Base-by-base conservation (phyloP, 108 stramenopile genomes). In the Stephanodiscus triporus region DNA sequence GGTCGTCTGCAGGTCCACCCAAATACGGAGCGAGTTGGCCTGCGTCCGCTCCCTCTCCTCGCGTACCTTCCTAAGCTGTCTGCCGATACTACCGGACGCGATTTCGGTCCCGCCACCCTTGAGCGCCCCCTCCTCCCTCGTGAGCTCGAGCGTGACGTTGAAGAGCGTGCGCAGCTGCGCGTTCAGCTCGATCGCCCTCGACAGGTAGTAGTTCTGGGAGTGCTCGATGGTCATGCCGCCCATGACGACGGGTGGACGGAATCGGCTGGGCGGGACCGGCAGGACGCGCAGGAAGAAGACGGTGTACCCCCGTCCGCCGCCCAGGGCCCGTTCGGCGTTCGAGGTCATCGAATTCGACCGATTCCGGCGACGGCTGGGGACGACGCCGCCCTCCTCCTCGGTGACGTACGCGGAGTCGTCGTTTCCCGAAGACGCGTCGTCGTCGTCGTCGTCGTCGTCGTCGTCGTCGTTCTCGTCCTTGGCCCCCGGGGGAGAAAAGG, bases 1-100 rank as follows among this genome's bases (percentile, higher is more conserved):
- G 27, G 91, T 87, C 3, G 94, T 97, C 83, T 99, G 98, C 67
- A 99, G 73, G 58, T 96, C 91, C 38, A 98, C 94, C 98, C 98
- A 99, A 13, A 68, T 59, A 27, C 69, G 53, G 63, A 89, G 83
- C 43, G 85, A 84, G 40, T 81, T 76, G 60, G 78, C 78, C 40
- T 85, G 86, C 56, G 89, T 81, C 60, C 73, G 70, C 59, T 79
- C 82, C 50, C 76, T 82, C 14, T 81, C 70, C 11, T 37, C 72
- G 16, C 73, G 74, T 34, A 80, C 70, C 69, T 75, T 57, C 49
- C 66, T 75, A 16, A 79, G 57, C 20, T 68, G 34, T 24, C 66
- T 76, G 10, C 62, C 71, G 17, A 29, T 54, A 7, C 55, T 27
- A 22, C 38, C 61, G 11, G 56, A 70, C 45, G 51, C 34, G 13